These are phyloP conservation scores for Pythium diclinum DNA, from an alignment of 352 stramenopile species.

Conservation along the genomic window DNA sequence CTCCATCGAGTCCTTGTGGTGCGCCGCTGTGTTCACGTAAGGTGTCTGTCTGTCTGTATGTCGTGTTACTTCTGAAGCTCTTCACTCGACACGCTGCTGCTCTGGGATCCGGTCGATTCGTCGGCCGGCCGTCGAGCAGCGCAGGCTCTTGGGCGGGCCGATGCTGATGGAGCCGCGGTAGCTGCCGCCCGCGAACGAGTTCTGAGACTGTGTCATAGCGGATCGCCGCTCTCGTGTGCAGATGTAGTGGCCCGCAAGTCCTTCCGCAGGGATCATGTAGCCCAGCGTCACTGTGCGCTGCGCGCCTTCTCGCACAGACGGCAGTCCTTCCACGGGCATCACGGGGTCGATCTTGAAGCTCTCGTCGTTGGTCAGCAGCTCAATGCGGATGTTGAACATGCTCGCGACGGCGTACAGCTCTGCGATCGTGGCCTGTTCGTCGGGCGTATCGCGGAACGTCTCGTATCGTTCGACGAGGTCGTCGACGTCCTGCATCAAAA, in stretches of 20 bases:
- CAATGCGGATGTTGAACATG: slow-evolving; percentile 83
- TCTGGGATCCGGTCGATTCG: slow-evolving; percentile 64
- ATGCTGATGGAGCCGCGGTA: slow-evolving; percentile 77
- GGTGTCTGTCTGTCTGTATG: neutral
- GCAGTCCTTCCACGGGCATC: slow-evolving; percentile 55
- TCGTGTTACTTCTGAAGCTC: neutral
- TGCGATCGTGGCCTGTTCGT: slow-evolving; percentile 77
- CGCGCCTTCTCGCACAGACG: slow-evolving; percentile 49
- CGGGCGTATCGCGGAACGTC: slow-evolving; percentile 60
- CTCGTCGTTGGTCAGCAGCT: slow-evolving; percentile 80
- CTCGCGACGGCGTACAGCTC: slow-evolving; percentile 75
- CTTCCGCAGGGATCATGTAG: slow-evolving; percentile 67
- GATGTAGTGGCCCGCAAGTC: slow-evolving; percentile 77
- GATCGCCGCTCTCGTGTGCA: slow-evolving; percentile 60
- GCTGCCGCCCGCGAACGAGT: slow-evolving; percentile 68
- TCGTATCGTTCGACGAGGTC: slow-evolving; percentile 72
- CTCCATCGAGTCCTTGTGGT: neutral
- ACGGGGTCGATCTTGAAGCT: slow-evolving; percentile 81
- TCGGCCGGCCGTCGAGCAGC: slow-evolving; percentile 40
- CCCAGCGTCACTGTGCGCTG: slow-evolving; percentile 62
- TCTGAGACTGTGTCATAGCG: slow-evolving; percentile 37
- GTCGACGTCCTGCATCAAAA: slow-evolving; percentile 71
- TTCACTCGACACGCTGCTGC: slow-evolving; percentile 60
- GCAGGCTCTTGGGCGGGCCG: slow-evolving; percentile 51
- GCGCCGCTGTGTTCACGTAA: neutral